A percentile compares a stretch with the other conserved stretches of the same genome.
Evolutionary conservation across 2,329 filamentous ascomycete genomes (phyloP).

Genomic region (Colletotrichum sp.): DNA sequence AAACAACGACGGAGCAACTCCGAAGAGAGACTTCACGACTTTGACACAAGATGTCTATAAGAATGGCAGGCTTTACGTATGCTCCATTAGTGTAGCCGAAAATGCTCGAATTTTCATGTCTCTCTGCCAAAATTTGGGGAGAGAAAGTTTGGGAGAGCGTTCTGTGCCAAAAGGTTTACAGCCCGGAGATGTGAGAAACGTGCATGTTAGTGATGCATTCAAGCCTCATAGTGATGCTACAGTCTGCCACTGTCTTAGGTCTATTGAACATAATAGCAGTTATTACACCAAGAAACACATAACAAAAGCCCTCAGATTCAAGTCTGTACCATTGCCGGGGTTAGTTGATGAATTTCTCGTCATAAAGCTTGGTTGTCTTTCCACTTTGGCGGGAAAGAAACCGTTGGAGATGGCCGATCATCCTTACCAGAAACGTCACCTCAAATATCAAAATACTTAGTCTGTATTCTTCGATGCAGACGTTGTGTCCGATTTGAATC

Average conservation of each 20-base stretch:
- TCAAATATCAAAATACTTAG: background rate
- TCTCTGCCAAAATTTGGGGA: background rate
- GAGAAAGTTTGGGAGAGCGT: background rate
- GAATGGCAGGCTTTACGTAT: background rate
- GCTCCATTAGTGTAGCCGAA: background rate
- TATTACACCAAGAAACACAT: accelerated
- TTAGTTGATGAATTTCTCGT: background rate
- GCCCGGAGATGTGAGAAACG: background rate
- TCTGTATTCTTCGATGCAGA: accelerated
- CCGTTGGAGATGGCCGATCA: background rate
- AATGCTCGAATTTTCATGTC: too few relatives aligned
- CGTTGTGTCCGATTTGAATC: background rate
- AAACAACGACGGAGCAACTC: background rate
- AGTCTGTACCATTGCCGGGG: background rate
- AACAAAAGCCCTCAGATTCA: accelerated
- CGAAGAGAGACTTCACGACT: background rate
- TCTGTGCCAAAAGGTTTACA: background rate
- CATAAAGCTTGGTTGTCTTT: background rate
- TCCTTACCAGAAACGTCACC: background rate
- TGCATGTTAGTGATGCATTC: accelerated
- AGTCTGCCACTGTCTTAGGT: background rate
- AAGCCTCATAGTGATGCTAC: background rate
- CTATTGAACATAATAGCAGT: accelerated
- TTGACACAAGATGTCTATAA: background rate
- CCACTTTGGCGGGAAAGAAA: background rate